Conservation (phyloP, 345 rosid genomes). For the Populus deltoides region DNA sequence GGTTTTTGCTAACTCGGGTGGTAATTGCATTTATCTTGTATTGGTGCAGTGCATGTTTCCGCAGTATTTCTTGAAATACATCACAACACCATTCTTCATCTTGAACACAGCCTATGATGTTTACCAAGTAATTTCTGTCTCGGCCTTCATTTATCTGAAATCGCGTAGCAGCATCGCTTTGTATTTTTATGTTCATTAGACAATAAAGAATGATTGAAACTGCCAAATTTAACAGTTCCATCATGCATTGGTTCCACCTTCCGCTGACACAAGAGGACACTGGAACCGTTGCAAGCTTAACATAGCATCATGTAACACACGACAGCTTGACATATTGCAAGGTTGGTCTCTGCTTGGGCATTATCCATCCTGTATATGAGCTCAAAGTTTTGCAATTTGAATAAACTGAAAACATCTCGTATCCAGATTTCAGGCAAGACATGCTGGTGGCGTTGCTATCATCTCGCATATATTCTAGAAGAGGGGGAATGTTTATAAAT, state of each 20-base stretch:
- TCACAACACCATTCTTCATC: conserved; percentile 69
- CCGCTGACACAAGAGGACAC: conserved; percentile 59
- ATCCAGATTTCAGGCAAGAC: conserved; percentile 66
- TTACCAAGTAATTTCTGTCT: conserved; percentile 54
- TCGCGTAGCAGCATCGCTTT: background rate
- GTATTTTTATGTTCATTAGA: background rate
- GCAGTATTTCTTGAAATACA: conserved; percentile 62
- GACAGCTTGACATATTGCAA: conserved; percentile 60
- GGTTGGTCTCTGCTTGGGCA: conserved; percentile 32
- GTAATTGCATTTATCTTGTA: conserved; percentile 2
- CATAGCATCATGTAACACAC: conserved; percentile 48
- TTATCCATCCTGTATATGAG: background rate
- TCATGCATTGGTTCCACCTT: conserved; percentile 78
- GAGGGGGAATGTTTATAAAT: conserved; percentile 82
- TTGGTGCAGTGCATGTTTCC: conserved; percentile 85
- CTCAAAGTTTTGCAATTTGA: background rate
- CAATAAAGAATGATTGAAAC: background rate
- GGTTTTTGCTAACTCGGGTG: background rate
- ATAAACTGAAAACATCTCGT: background rate
- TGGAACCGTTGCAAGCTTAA: conserved; percentile 76
- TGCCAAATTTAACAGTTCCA: conserved; percentile 49
- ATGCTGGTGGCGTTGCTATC: conserved; percentile 55
- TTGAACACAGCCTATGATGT: conserved; percentile 91
- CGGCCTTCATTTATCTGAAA: background rate
- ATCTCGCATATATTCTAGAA: conserved; percentile 40